phyloP scores from a whole-genome alignment of 176 grass and related monocot species.

The Alloteropsis semialata region DNA sequence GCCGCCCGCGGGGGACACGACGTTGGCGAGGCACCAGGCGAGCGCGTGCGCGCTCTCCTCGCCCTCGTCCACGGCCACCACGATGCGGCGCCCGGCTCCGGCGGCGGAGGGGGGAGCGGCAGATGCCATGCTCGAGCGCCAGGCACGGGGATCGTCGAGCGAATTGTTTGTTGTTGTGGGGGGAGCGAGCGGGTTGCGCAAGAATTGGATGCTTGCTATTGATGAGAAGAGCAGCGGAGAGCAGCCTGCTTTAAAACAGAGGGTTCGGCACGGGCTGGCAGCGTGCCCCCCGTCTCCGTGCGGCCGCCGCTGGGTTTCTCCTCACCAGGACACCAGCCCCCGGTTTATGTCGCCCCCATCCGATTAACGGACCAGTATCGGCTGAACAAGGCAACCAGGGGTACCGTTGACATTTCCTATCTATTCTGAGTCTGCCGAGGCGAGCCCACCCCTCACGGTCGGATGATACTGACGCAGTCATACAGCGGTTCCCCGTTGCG shows the following conservation, averaged over 20 bases:
- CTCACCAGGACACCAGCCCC: not conserved
- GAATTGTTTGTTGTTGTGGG: not conserved
- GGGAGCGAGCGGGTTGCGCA: not conserved
- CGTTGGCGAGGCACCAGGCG: slow-evolving; percentile 58
- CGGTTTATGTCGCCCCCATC: not conserved
- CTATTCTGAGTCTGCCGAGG: too few relatives aligned
- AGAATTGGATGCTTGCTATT: not conserved
- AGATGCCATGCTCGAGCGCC: not conserved
- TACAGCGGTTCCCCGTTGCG: too few relatives aligned
- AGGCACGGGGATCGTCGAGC: not conserved
- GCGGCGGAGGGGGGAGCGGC: not conserved
- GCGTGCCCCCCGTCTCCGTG: not conserved
- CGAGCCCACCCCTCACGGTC: too few relatives aligned
- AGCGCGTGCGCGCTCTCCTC: slow-evolving; percentile 57
- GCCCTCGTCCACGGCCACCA: slow-evolving; percentile 56
- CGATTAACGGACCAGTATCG: too few relatives aligned
- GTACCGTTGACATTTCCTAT: too few relatives aligned
- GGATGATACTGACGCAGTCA: too few relatives aligned
- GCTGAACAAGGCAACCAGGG: too few relatives aligned
- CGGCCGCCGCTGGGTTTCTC: slow-evolving; percentile 18
- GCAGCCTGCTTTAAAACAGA: not conserved
- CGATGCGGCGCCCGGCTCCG: slow-evolving; percentile 31
- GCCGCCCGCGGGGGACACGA: slow-evolving; percentile 10
- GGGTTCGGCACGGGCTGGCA: not conserved
- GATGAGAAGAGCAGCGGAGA: not conserved